Conservation (phyloP, 495 filamentous ascomycete species). For the Xylaria cubensis region DNA sequence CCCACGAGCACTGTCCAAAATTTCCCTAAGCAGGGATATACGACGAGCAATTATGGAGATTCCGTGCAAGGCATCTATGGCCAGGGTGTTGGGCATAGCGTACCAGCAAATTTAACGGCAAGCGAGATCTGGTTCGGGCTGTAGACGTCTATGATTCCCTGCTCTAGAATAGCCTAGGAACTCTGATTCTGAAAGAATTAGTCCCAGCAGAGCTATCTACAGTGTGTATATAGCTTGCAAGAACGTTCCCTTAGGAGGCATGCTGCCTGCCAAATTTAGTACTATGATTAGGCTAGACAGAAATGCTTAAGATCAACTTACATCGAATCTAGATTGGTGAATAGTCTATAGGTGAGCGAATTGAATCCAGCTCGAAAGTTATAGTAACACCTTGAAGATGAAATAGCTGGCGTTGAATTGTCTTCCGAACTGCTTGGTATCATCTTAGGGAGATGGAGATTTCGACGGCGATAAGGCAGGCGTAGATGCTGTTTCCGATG, state of each 20-base stretch:
- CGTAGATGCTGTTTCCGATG: not conserved
- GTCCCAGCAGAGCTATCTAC: not conserved
- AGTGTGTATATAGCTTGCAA: slow-evolving; percentile 1
- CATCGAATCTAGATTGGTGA: not conserved
- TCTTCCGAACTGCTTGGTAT: not conserved
- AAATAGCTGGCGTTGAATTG: not conserved
- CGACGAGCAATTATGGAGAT: slow-evolving; percentile 47
- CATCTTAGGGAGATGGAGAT: slow-evolving; percentile 4
- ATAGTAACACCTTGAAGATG: not conserved
- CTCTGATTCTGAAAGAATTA: not conserved
- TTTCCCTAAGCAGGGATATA: slow-evolving; percentile 45
- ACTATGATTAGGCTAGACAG: not conserved
- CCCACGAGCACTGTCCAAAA: slow-evolving; percentile 42
- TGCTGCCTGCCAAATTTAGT: not conserved
- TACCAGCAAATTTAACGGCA: slow-evolving; percentile 46
- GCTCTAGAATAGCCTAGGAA: not conserved
- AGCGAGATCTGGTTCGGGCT: slow-evolving; percentile 49
- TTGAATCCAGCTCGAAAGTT: not conserved
- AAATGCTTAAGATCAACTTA: not conserved
- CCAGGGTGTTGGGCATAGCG: slow-evolving; percentile 47
- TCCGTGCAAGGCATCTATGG: slow-evolving; percentile 50
- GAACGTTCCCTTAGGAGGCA: not conserved
- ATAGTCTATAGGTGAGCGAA: not conserved
- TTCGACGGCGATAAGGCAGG: slow-evolving; percentile 1
- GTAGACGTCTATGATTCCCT: slow-evolving; percentile 11